Evolutionary conservation across 352 stramenopile species (phyloP).

Genomic region (Plasmopara muralis): DNA sequence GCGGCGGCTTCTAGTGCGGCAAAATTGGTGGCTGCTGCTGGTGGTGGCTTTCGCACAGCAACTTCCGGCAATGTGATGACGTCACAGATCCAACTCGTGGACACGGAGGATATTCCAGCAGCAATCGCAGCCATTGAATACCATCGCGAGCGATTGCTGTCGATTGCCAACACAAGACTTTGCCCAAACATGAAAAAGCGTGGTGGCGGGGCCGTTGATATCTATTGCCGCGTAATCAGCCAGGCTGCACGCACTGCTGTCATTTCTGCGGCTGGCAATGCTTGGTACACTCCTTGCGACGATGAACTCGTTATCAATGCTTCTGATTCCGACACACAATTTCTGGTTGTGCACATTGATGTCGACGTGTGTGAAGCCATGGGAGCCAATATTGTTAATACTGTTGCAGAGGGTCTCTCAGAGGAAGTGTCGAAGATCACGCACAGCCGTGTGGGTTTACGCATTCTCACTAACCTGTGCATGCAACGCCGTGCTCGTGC

Average conservation of each 20-base stretch:
- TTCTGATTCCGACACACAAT: conserved; percentile 32
- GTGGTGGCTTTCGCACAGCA: conserved; percentile 64
- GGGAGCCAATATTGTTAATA: conserved; percentile 87
- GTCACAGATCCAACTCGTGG: conserved; percentile 79
- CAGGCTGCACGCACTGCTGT: conserved; percentile 26
- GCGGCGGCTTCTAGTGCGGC: conserved; percentile 75
- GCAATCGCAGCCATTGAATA: conserved; percentile 46
- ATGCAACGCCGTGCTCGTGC: conserved; percentile 69
- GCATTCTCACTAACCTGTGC: conserved; percentile 87
- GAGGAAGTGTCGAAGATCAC: conserved; percentile 65
- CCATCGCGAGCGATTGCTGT: conserved; percentile 53
- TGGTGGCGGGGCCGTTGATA: conserved; percentile 65
- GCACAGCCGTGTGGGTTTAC: conserved; percentile 58
- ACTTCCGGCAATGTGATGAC: conserved; percentile 84
- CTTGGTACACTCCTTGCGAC: conserved; percentile 57
- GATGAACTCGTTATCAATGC: conserved; percentile 49
- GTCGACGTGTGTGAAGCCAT: conserved; percentile 87
- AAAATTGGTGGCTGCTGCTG: conserved; percentile 69
- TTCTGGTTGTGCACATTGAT: conserved; percentile 80
- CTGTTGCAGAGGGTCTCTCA: conserved; percentile 73
- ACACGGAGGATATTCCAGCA: conserved; percentile 48
- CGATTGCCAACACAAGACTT: conserved; percentile 66
- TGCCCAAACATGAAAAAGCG: conserved; percentile 85
- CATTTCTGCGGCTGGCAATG: conserved; percentile 14
- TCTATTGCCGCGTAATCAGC: conserved; percentile 78